Base-by-base conservation (phyloP, 108 stramenopile species). In the Cyclostephanos tholiformis region DNA sequence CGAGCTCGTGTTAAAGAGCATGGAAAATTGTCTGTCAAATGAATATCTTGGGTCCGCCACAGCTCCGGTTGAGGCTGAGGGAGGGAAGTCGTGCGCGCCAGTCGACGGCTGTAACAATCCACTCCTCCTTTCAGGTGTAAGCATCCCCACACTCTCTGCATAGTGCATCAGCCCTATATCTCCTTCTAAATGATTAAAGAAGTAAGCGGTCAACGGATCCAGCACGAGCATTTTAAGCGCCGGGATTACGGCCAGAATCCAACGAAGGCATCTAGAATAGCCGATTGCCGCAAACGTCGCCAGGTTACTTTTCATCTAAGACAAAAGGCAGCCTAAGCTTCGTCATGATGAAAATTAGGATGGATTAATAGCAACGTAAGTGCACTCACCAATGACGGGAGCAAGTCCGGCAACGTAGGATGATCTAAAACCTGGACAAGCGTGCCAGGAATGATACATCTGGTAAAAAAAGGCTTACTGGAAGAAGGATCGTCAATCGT, bases 381-480 rank as follows among this genome's bases (percentile, higher is more conserved):
- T 46, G 4, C 19, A 66, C 75, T 76, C 36, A 76, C 69, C 19
- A 86, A 38, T 16, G 66, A 56, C 2, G 87, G 87, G 30, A 89
- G 60, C 16, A 82, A 65, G 13, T 81, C 68, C 6, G 88, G 88
- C 1, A 89, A 39, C 22, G 88, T 89, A 19, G 88, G 88, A 69
- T 89, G 88, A 62, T 89, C 88, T 35, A 87, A 66, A 2, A 89
- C 80, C 80, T 89, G 88, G 14, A 84, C 85, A 2, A 89, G 80
- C 23, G 88, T 89, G 39, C 81, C 88, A 20, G 88, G 88, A 22
- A 89, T 44, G 7, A 89, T 85, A 52, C 88, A 89, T 35, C 88
- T 63, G 0, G 68, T 63, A 43, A 89, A 82, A 65, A 89, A 89
- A 11, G 86, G 86, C 59, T 89, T 89, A 16, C 44, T 46, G 16